Base-by-base conservation (phyloP, 2,329 filamentous ascomycete genomes). In the Claviceps quebecensis region DNA sequence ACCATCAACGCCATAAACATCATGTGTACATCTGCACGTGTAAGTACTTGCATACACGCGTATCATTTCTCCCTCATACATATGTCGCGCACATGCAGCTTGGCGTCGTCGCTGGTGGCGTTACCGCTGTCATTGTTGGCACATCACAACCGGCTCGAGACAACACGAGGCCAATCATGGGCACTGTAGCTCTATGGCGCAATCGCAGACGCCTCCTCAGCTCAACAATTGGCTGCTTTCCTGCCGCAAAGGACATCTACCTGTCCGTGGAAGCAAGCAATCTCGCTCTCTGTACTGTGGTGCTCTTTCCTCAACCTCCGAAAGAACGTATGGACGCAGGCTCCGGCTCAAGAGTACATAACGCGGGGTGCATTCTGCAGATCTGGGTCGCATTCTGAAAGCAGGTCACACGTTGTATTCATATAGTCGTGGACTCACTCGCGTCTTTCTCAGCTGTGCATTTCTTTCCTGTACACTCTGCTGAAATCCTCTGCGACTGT, bases 81-180 rank as follows among this genome's bases (percentile, higher is more conserved):
- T 41, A 14, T 40, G 16, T 19, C 11, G n/a, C 17, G 39, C 8
- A 17, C 40, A 41, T n/a, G 41, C 41, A 44, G 6, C 19, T 44
- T 26, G 19, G 13, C 13, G 5, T 44, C 19, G 17, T 36, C 38
- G n/a, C 38, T 44, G 39, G 40, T 53, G 52, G 52, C 52, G 52
- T 45, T 39, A 23, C 43, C 47, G 26, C n/a, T 16, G 44, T 47
- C 37, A 36, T 46, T 9, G 13, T 41, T 16, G 13, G 37, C 34
- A 48, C 40, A 23, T 37, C 29, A 9, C 22, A 52, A 47, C 34
- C 52, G 45, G 45, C 52, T 51, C 23, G 2, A 29, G 19, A 17
- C 34, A 36, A 22, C 19, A 4, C 16, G 23, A 49, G 23, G 52
- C 52, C 52, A 54, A 54, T 54, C 46, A 54, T 44, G 46, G 17